Evolutionary conservation across 352 stramenopile genomes (phyloP).

Genomic region (Pythium rhizo-oryzae): DNA sequence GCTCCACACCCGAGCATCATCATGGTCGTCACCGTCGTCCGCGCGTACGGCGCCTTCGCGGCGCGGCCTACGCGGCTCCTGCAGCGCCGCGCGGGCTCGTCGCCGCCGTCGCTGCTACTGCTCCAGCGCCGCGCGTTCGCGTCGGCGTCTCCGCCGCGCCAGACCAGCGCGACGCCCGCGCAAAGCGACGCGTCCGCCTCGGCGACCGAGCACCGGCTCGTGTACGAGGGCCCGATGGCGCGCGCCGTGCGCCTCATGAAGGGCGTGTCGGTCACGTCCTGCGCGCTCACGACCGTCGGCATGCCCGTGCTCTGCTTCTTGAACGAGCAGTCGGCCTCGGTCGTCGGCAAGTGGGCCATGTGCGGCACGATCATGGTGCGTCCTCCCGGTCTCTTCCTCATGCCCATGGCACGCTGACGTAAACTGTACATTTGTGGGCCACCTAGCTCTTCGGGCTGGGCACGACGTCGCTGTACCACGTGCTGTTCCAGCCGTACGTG

Average conservation of each 20-base stretch:
- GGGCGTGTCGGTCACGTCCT: slow-evolving; percentile 85
- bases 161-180: neutral
- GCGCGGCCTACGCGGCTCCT: neutral
- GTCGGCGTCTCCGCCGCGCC: neutral
- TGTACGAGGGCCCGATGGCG: slow-evolving; percentile 75
- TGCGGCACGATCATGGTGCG: slow-evolving; percentile 84
- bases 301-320: slow-evolving; percentile 81
- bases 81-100: neutral
- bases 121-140: slow-evolving; percentile 21
- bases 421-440: too few species aligned
- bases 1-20: too few species aligned
- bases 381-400: neutral
- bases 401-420: too few species aligned
- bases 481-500: slow-evolving; percentile 87
- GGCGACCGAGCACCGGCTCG: slow-evolving; percentile 23
- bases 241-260: slow-evolving; percentile 86
- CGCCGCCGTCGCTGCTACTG: neutral
- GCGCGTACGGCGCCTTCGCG: neutral
- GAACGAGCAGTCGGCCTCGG: slow-evolving; percentile 70
- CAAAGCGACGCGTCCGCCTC: neutral
- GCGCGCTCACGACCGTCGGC: slow-evolving; percentile 74
- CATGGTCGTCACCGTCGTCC: slow-evolving; percentile 8
- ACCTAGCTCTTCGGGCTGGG: slow-evolving; percentile 76
- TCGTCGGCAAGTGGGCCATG: slow-evolving; percentile 88
- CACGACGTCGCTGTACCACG: slow-evolving; percentile 83